phyloP scores from a whole-genome alignment of 805 yeast genomes.

The Yamadazyma phyllophila region DNA sequence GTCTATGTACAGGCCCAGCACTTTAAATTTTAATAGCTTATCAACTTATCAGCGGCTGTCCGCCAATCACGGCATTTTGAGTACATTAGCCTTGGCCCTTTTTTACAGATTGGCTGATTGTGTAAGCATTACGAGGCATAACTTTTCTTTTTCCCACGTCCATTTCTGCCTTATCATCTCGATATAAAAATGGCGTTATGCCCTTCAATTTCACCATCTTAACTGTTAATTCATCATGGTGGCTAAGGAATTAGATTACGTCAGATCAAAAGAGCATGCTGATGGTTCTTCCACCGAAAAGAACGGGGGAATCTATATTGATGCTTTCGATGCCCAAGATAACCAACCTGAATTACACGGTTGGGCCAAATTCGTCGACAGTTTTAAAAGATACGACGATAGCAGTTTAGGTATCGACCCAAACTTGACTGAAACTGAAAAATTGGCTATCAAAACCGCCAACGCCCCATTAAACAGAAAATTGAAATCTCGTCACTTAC shows the following conservation, averaged over 20 bases:
- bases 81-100: neutral
- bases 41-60: too few species aligned
- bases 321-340: slow-evolving; percentile 22
- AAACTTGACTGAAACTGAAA: slow-evolving; percentile 24
- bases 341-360: slow-evolving; percentile 19
- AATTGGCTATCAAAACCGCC: slow-evolving; percentile 41
- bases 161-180: neutral
- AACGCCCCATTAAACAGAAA: slow-evolving; percentile 50
- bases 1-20: neutral
- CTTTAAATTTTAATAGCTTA: too few species aligned
- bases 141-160: neutral
- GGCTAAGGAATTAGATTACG: slow-evolving; percentile 40
- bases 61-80: too few species aligned
- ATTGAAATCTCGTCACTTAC: slow-evolving; percentile 63
- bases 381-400: slow-evolving; percentile 32
- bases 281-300: slow-evolving; percentile 33
- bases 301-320: slow-evolving; percentile 36
- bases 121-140: neutral
- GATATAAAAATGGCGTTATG: neutral
- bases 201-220: neutral
- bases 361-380: slow-evolving; percentile 24
- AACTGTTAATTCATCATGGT: slow-evolving; percentile 23
- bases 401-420: slow-evolving; percentile 42
- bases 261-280: slow-evolving; percentile 35
- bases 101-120: neutral